Evolutionary conservation across 2,329 filamentous ascomycete species (phyloP).

Genomic region (Fusarium goolgardi): DNA sequence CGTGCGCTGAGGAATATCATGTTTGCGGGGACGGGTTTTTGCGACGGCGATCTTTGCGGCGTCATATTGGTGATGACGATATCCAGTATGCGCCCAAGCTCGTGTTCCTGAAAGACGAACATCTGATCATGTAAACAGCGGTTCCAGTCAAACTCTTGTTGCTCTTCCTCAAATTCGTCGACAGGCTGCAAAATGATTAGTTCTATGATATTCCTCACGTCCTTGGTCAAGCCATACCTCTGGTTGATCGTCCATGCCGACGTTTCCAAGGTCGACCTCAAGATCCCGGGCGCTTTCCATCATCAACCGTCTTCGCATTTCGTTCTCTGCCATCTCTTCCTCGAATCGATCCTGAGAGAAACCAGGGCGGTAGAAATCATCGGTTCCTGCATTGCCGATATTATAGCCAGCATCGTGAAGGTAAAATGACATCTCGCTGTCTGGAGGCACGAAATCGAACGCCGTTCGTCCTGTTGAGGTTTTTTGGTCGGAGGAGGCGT

Average conservation of each 20-base stretch:
- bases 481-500: conserved; percentile 94
- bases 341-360: conserved; percentile 95
- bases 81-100: conserved; percentile 90
- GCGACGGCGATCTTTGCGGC: conserved; percentile 92
- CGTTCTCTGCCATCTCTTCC: conserved; percentile 96
- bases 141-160: conserved; percentile 96
- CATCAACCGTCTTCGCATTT: conserved; percentile 96
- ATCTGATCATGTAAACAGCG: conserved; percentile 96
- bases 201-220: not conserved
- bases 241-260: conserved; percentile 94
- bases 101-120: conserved; percentile 98
- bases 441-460: conserved; percentile 93
- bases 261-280: conserved; percentile 94
- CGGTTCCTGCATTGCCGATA: conserved; percentile 81
- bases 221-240: conserved; percentile 70
- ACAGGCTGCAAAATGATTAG: conserved; percentile 60
- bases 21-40: conserved; percentile 97
- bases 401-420: conserved; percentile 93
- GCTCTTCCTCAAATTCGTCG: conserved; percentile 87
- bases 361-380: conserved; percentile 94
- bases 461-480: conserved; percentile 94
- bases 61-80: conserved; percentile 99
- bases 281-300: conserved; percentile 99
- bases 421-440: conserved; percentile 97
- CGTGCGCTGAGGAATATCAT: conserved; percentile 95